These are phyloP conservation scores for Petunia hybrid DNA, from an alignment of 305 asterid species.

Conservation along the genomic window DNA sequence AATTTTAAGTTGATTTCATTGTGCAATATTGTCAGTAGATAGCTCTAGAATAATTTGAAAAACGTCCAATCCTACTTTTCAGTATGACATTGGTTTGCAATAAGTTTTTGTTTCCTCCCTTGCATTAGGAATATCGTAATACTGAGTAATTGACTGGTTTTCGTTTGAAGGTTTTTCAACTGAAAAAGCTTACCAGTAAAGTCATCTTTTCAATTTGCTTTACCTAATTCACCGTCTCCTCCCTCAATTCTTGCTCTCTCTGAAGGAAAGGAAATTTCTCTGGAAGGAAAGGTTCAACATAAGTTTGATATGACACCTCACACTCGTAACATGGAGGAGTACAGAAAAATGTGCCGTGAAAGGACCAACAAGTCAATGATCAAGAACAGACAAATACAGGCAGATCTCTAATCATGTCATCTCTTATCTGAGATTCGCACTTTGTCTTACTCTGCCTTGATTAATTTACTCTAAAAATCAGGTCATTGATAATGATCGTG, in stretches of 20 bases:
- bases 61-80: background rate
- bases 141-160: constrained; percentile 1
- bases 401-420: constrained; percentile 30
- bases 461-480: constrained; percentile 44
- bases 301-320: constrained; percentile 89
- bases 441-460: constrained; percentile 12
- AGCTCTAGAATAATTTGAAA: background rate
- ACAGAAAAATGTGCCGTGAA: constrained; percentile 84
- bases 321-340: constrained; percentile 50
- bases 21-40: background rate
- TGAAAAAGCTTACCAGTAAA: background rate
- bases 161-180: background rate
- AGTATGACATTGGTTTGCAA: constrained; percentile 11
- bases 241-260: constrained; percentile 1
- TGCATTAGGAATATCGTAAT: background rate
- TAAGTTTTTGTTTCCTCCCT: background rate
- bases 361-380: constrained; percentile 84
- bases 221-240: constrained; percentile 9
- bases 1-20: constrained; percentile 6
- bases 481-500: constrained; percentile 84
- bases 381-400: constrained; percentile 88
- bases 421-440: background rate
- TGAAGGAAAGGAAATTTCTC: constrained; percentile 50
- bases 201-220: background rate
- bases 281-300: constrained; percentile 88